Percentiles rank a stretch among this genome's conserved stretches.
Conservation (phyloP, 1,284 basidiomycete species). For the Bjerkandera adusta region DNA sequence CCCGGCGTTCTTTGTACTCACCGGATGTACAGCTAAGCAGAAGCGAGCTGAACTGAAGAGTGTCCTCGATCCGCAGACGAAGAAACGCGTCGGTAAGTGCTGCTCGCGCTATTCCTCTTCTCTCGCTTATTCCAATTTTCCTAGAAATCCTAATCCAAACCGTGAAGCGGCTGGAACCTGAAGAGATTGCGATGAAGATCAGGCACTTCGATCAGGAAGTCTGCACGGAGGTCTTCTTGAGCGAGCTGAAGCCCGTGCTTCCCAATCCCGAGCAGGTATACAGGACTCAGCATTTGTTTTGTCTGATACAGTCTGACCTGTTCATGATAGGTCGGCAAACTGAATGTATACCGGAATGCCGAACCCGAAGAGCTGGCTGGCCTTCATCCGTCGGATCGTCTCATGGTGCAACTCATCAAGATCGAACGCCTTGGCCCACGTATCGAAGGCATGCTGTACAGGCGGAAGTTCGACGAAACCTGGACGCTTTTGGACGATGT, state of each 20-base stretch:
- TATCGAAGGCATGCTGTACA: constrained; percentile 94
- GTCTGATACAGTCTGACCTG: constrained; percentile 15
- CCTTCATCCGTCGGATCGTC: constrained; percentile 91
- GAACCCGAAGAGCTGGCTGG: constrained; percentile 85
- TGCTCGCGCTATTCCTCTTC: neutral
- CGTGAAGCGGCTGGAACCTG: constrained; percentile 78
- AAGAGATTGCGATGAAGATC: constrained; percentile 82
- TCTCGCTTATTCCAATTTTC: neutral
- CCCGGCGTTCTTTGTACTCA: constrained; percentile 5
- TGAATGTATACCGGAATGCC: constrained; percentile 88
- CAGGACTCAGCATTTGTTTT: constrained; percentile 11
- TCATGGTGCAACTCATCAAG: constrained; percentile 97
- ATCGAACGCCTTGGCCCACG: constrained; percentile 91
- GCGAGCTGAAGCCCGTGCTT: constrained; percentile 82
- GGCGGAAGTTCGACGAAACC: constrained; percentile 81
- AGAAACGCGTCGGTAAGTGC: constrained; percentile 83
- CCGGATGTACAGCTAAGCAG: constrained; percentile 56
- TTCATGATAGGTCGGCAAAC: constrained; percentile 72
- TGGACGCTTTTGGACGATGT: constrained; percentile 74
- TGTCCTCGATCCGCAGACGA: constrained; percentile 87
- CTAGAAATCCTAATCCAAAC: constrained; percentile 89
- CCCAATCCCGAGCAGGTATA: constrained; percentile 86
- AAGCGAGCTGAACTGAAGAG: constrained; percentile 85
- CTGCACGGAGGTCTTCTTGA: constrained; percentile 85
- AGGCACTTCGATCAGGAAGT: constrained; percentile 82